Evolutionary conservation across 2,329 filamentous ascomycete genomes (phyloP), one percentile per base, ranked within the genome.

Genomic region (Pestalotiopsis sp.): DNA sequence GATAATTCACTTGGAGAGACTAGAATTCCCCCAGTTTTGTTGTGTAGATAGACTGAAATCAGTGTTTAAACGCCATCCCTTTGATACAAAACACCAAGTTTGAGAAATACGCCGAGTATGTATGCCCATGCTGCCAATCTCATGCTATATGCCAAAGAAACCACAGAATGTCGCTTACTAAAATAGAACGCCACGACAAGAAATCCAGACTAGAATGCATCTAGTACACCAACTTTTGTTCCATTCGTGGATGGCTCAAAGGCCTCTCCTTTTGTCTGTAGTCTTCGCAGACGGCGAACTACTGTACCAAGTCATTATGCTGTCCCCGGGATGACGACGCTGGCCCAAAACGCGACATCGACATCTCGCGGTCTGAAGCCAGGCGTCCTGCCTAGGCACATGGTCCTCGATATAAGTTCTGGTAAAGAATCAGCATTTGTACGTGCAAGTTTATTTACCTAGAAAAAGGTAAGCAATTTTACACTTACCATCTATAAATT

Each of bases 311-410:
- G 44, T 20, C 35, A 10, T 35, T 24, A 56, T 20, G 35, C 20
- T 10, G 52, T 20, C 1, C 39, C 26, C 1, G 56, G 60, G 70
- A 68, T 30, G 7, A 59, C 52, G 11, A 72, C 70, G n/a, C 76
- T 71, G 40, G 71, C 71, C 75, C 76, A 78, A 40, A 78, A 78
- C 3, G 76, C 70, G 3, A 22, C 52, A 13, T 74, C 71, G 13
- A 78, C 71, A 65, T 78, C 75, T 38, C 64, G 68, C 7, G 76
- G 76, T 24, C 75, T 70, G 35, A 77, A 77, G 2, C 74, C 73
- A 2, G 76, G 74, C 3, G 74, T 73, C 7, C 75, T 72, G 4
- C 76, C 76, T 3, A 75, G 69, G 56, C 76, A 78, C 3, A 72
- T 74, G 10, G 67, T 67, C 61, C 65, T 71, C 7, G 67, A 67